Evolutionary conservation across 768 basidiomycete species (phyloP).

Genomic region (Boletellus sp.): DNA sequence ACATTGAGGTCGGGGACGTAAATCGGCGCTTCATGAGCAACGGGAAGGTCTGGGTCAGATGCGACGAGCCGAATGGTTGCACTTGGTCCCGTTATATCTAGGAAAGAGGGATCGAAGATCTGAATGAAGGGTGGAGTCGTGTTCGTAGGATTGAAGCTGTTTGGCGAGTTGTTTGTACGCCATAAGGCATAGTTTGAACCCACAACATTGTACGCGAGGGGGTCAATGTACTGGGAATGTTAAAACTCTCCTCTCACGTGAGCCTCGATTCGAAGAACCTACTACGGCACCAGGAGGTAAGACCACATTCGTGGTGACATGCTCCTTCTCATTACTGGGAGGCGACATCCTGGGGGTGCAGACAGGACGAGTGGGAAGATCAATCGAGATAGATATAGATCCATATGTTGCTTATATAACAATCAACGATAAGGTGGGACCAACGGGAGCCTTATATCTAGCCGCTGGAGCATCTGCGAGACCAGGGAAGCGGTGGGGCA

Average conservation of each 20-base stretch:
- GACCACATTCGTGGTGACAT: not conserved
- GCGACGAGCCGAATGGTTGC: constrained; percentile 61
- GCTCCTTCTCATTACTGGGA: too few species aligned
- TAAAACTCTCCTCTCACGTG: not conserved
- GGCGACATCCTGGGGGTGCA: too few species aligned
- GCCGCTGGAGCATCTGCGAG: too few species aligned
- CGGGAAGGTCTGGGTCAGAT: constrained; percentile 56
- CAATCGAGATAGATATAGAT: too few species aligned
- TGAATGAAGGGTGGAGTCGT: constrained; percentile 59
- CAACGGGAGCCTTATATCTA: too few species aligned
- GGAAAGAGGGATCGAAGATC: constrained; percentile 51
- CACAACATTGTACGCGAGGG: constrained; percentile 49
- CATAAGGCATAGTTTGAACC: constrained; percentile 40
- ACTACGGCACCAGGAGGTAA: constrained; percentile 21
- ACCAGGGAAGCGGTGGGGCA: too few species aligned
- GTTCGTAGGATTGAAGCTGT: constrained; percentile 60
- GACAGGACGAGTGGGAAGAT: too few species aligned
- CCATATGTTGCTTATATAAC: too few species aligned
- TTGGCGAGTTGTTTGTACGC: constrained; percentile 33
- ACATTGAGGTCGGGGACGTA: constrained; percentile 66
- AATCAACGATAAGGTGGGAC: too few species aligned
- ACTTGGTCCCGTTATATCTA: constrained; percentile 51
- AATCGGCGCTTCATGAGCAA: too few species aligned
- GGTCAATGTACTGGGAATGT: constrained; percentile 44
- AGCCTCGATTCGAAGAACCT: not conserved